Evolutionary conservation across 805 yeast species (phyloP).

Genomic region (Metschnikowia proteae): DNA sequence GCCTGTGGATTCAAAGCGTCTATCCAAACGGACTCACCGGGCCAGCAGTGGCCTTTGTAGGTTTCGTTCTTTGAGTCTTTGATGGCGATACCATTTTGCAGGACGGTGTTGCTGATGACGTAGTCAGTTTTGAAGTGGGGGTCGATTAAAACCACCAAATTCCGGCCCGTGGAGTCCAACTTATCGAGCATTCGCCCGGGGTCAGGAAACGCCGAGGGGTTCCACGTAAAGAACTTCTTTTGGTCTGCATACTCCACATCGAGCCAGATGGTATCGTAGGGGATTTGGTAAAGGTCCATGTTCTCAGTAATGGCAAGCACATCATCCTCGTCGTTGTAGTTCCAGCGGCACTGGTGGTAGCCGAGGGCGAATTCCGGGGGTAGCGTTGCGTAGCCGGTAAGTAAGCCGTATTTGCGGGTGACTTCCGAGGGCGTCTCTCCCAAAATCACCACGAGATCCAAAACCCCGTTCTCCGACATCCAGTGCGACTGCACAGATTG

Average conservation of each 20-base stretch:
- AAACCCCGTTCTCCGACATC: slow-evolving; percentile 86
- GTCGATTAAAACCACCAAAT: slow-evolving; percentile 80
- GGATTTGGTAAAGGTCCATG: slow-evolving; percentile 72
- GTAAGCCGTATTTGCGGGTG: slow-evolving; percentile 54
- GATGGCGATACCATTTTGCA: slow-evolving; percentile 43
- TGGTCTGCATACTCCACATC: slow-evolving; percentile 88
- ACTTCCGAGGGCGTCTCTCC: slow-evolving; percentile 57
- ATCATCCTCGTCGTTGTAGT: slow-evolving; percentile 84
- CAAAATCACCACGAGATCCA: slow-evolving; percentile 70
- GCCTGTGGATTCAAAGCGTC: slow-evolving; percentile 73
- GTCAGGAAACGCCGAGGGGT: slow-evolving; percentile 64
- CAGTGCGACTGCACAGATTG: slow-evolving; percentile 63
- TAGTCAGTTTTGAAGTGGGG: slow-evolving; percentile 84
- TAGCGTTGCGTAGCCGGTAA: slow-evolving; percentile 70
- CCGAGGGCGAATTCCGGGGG: slow-evolving; percentile 82
- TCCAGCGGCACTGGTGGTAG: slow-evolving; percentile 97
- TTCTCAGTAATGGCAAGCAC: slow-evolving; percentile 65
- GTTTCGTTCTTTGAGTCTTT: slow-evolving; percentile 44
- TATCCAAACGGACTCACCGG: slow-evolving; percentile 93
- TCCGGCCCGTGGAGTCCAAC: slow-evolving; percentile 70
- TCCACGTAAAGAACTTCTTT: slow-evolving; percentile 92
- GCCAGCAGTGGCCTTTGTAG: slow-evolving; percentile 94
- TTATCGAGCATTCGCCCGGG: slow-evolving; percentile 64
- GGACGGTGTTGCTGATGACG: slow-evolving; percentile 53
- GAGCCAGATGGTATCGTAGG: slow-evolving; percentile 91